phyloP scores from a whole-genome alignment of 2,329 filamentous ascomycete species.

The Mariannaea sp. region DNA sequence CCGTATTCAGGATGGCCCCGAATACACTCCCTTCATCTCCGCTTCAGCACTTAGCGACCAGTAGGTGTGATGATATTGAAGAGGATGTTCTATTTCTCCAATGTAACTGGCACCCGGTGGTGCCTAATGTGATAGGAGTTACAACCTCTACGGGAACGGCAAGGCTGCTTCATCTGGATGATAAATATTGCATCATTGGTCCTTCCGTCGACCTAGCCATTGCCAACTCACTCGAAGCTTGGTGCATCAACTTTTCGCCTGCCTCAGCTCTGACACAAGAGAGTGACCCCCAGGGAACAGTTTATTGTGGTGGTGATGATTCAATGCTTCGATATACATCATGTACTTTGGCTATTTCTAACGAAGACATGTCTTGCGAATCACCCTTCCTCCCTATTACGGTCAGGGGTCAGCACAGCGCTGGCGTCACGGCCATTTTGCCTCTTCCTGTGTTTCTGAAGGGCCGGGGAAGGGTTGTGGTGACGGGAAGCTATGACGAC shows the following conservation, averaged over 20 bases:
- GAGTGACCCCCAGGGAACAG: slow-evolving; percentile 46
- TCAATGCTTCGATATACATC: slow-evolving; percentile 59
- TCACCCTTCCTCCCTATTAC: slow-evolving; percentile 35
- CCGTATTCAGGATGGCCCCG: slow-evolving; percentile 63
- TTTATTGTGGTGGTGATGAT: slow-evolving; percentile 80
- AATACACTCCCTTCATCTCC: slow-evolving; percentile 38
- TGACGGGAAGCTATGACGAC: slow-evolving; percentile 95
- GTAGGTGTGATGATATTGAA: slow-evolving; percentile 55
- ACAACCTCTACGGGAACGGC: slow-evolving; percentile 74
- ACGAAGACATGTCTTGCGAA: slow-evolving; percentile 21
- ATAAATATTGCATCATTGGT: slow-evolving; percentile 46
- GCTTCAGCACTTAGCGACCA: slow-evolving; percentile 49
- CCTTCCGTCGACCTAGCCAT: slow-evolving; percentile 46
- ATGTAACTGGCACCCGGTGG: slow-evolving; percentile 71
- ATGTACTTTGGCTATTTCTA: slow-evolving; percentile 34
- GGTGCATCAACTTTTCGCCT: slow-evolving; percentile 69
- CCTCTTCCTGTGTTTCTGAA: slow-evolving; percentile 58
- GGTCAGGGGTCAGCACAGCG: slow-evolving; percentile 64
- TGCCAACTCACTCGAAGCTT: slow-evolving; percentile 68
- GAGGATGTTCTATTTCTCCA: slow-evolving; percentile 70
- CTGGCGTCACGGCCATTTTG: slow-evolving; percentile 86
- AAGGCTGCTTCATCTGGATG: slow-evolving; percentile 55
- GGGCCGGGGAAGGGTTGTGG: slow-evolving; percentile 60
- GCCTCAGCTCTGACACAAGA: slow-evolving; percentile 23
- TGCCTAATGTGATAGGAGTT: slow-evolving; percentile 63